Conservation (phyloP, 768 basidiomycete species). For the Clathrus columnatus region DNA sequence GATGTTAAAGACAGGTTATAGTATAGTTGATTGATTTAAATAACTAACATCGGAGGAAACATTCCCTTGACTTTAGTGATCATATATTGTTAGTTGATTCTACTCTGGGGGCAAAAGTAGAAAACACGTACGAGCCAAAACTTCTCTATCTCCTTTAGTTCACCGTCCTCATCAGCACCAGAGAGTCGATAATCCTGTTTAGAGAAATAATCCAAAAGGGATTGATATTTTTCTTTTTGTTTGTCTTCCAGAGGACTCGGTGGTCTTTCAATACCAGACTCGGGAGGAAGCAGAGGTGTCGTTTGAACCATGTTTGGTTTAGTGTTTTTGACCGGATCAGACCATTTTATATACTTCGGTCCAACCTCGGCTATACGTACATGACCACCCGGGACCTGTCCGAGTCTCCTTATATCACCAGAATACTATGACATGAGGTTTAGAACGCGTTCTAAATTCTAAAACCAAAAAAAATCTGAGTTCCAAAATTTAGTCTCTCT, state of each 20-base stretch:
- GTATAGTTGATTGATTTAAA: no score
- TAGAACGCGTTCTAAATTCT: no score
- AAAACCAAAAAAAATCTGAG: no score
- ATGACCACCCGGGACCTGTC: no score
- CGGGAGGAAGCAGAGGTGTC: constrained; percentile 9
- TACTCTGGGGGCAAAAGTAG: neutral
- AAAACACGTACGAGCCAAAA: constrained; percentile 58
- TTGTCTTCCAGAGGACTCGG: constrained; percentile 28
- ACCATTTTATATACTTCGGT: no score
- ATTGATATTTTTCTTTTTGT: constrained; percentile 42
- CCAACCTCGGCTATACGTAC: no score
- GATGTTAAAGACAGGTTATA: neutral
- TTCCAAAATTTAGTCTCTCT: no score
- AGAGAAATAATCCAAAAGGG: constrained; percentile 53
- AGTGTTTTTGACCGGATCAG: neutral
- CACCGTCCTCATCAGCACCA: constrained; percentile 31
- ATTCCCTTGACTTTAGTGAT: constrained; percentile 46
- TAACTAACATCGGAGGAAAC: constrained; percentile 47
- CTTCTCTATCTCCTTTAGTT: constrained; percentile 55
- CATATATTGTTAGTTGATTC: neutral
- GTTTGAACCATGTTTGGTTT: constrained; percentile 1
- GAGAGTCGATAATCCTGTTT: constrained; percentile 44
- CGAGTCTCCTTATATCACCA: no score
- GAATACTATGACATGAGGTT: no score
- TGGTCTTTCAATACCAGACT: constrained; percentile 12